phyloP scores from a whole-genome alignment of 2,329 filamentous ascomycete genomes.

The Dendrostoma leiphaemia region DNA sequence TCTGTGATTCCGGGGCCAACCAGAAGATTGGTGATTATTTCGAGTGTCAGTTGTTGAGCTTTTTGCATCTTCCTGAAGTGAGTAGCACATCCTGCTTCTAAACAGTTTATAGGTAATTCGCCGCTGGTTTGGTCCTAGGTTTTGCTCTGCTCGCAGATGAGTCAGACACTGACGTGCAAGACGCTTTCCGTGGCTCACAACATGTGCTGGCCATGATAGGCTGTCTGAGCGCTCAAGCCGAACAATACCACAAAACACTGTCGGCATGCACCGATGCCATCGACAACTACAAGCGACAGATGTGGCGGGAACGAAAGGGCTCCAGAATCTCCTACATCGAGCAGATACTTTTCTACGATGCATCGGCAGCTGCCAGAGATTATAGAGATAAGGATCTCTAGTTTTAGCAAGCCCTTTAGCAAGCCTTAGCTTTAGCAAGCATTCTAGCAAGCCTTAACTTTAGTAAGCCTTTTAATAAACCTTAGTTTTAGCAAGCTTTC shows the following conservation, averaged over 20 bases:
- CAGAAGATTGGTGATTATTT: background rate
- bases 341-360: conserved; percentile 11
- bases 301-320: background rate
- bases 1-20: no score
- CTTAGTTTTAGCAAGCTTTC: background rate
- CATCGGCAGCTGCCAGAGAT: conserved; percentile 2
- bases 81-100: no score
- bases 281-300: conserved; percentile 6
- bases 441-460: no score
- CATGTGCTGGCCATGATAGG: conserved; percentile 3
- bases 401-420: background rate
- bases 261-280: conserved; percentile 20
- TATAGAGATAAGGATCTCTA: background rate
- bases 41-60: background rate
- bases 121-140: conserved; percentile 15
- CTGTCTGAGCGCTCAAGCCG: conserved; percentile 20
- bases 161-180: conserved; percentile 16
- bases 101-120: no score
- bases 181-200: conserved; percentile 17
- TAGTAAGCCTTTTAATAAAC: no score
- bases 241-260: conserved; percentile 21
- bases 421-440: background rate
- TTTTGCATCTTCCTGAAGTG: conserved; percentile 15
- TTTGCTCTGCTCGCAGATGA: conserved; percentile 19
- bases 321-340: conserved; percentile 4